Conservation (phyloP, 1,284 basidiomycete genomes). For the Hortiboletus rubellus region DNA sequence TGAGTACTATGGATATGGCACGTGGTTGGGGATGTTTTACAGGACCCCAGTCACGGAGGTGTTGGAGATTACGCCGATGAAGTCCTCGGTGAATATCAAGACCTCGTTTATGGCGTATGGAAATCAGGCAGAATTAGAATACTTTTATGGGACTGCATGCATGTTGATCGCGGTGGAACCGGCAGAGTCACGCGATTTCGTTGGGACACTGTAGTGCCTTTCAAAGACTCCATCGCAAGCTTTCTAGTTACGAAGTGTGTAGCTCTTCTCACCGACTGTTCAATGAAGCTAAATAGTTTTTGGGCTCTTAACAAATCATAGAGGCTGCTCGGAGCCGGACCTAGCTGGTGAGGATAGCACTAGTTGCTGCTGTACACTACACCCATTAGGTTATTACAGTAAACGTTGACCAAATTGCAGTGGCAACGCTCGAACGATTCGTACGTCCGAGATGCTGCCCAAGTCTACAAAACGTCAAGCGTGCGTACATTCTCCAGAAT, state of each 20-base stretch:
- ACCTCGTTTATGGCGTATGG: not conserved
- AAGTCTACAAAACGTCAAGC: too few species aligned
- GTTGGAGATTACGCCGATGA: conserved; percentile 9
- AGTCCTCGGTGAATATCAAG: not conserved
- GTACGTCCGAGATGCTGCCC: too few species aligned
- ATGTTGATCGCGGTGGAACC: conserved; percentile 11
- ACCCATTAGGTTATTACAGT: too few species aligned
- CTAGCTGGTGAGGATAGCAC: too few species aligned
- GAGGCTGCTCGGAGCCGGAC: too few species aligned
- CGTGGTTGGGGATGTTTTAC: not conserved
- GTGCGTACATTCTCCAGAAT: too few species aligned
- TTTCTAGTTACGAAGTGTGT: not conserved
- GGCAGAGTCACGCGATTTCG: not conserved
- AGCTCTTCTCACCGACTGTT: too few species aligned
- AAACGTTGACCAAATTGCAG: too few species aligned
- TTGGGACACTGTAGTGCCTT: not conserved
- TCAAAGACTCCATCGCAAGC: not conserved
- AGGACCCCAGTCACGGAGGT: conserved; percentile 4
- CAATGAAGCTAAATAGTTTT: too few species aligned
- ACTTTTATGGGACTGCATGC: conserved; percentile 18
- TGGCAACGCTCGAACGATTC: too few species aligned
- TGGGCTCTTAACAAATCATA: too few species aligned
- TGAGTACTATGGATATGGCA: not conserved
- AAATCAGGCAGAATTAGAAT: not conserved
- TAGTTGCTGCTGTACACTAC: too few species aligned